phyloP scores from a whole-genome alignment of 2,329 filamentous ascomycete genomes.

The Aspergillus floridensis region DNA sequence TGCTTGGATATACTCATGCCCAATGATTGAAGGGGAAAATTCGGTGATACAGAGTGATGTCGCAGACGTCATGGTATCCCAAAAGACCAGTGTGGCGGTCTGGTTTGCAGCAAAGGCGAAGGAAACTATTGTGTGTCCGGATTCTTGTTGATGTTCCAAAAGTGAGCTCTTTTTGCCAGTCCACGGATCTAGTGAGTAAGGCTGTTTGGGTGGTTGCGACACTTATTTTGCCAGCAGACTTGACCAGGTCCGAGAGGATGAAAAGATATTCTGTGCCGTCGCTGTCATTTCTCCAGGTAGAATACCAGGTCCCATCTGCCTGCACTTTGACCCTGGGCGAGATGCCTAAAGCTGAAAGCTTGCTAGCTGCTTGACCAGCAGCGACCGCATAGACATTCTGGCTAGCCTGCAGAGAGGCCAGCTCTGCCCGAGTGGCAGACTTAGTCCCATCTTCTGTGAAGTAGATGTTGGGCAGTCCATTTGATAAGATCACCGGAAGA shows the following conservation, averaged over 20 bases:
- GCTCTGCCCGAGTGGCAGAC: constrained; percentile 28
- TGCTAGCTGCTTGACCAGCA: constrained; percentile 29
- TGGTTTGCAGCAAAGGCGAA: constrained; percentile 42
- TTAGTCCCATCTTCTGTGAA: constrained; percentile 20
- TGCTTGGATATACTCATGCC: constrained; percentile 4
- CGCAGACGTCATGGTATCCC: not conserved
- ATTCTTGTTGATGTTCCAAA: constrained; percentile 30
- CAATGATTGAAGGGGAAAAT: constrained; percentile 10
- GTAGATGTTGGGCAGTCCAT: constrained; percentile 4
- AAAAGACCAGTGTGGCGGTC: constrained; percentile 41
- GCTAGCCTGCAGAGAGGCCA: constrained; percentile 24
- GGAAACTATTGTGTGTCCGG: constrained; percentile 30
- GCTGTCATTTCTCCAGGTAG: not conserved
- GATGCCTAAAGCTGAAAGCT: constrained; percentile 32
- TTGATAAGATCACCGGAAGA: constrained; percentile 42
- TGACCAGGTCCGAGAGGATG: not conserved
- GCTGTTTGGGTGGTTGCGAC: constrained; percentile 31
- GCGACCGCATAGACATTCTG: constrained; percentile 37
- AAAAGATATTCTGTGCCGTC: constrained; percentile 19
- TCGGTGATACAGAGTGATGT: constrained; percentile 5
- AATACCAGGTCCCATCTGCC: not conserved
- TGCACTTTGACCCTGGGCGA: constrained; percentile 25
- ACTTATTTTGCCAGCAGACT: constrained; percentile 23
- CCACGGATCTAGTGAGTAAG: constrained; percentile 45
- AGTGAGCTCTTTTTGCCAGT: constrained; percentile 38